phyloP scores from a whole-genome alignment of 805 yeast species.

The Ascoidea tarda region DNA sequence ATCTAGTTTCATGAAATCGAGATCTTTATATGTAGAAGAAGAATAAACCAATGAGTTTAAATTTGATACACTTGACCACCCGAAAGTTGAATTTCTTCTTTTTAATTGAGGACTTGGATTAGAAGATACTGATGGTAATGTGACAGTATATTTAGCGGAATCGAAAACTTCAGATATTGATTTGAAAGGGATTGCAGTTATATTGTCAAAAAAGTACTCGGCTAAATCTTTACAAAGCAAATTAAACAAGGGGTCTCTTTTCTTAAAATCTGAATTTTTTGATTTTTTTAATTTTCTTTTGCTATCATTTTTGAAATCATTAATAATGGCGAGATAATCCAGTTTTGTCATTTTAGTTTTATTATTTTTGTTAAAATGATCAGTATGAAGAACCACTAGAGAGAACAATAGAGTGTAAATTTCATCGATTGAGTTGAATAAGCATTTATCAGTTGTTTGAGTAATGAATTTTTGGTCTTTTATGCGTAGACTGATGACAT shows the following conservation, averaged over 20 bases:
- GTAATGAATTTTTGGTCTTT: conserved; percentile 1
- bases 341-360: conserved; percentile 50
- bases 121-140: conserved; percentile 13
- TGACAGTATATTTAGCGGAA: conserved; percentile 9
- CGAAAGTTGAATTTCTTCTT: conserved; percentile 2
- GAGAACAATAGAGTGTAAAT: conserved; percentile 53
- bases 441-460: conserved; percentile 22
- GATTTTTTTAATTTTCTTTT: conserved; percentile 14
- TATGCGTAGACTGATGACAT: neutral
- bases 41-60: neutral
- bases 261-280: conserved; percentile 14
- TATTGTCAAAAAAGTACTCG: conserved; percentile 54
- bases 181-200: conserved; percentile 42
- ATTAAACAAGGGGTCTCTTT: conserved; percentile 19
- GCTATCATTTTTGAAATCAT: conserved; percentile 16
- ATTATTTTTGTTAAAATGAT: conserved; percentile 53
- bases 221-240: conserved; percentile 25
- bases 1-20: neutral
- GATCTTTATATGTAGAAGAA: neutral
- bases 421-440: conserved; percentile 24
- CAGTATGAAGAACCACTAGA: conserved; percentile 61
- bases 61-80: neutral
- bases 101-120: conserved; percentile 1
- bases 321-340: conserved; percentile 41
- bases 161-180: conserved; percentile 23